Conservation (phyloP, 768 basidiomycete species). For the Pleurotus giganteus region DNA sequence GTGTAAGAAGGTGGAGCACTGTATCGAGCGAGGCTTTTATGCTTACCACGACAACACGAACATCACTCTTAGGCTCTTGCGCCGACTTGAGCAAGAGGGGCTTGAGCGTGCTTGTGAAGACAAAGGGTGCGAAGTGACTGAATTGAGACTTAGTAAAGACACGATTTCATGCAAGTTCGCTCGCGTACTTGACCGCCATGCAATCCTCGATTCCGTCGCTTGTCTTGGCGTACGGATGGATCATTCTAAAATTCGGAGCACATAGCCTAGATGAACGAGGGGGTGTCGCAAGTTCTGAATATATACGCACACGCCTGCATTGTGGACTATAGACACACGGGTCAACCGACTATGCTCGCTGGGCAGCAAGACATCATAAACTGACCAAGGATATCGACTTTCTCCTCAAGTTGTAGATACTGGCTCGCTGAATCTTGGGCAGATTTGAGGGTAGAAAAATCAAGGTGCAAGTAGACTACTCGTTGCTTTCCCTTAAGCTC, state of each 20-base stretch:
- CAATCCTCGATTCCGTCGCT: slow-evolving; percentile 13
- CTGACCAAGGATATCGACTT: slow-evolving; percentile 11
- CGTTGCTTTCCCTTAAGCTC: slow-evolving; percentile 28
- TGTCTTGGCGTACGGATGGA: slow-evolving; percentile 13
- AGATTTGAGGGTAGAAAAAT: slow-evolving; percentile 28
- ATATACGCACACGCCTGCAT: slow-evolving; percentile 2
- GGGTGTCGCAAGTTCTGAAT: background rate
- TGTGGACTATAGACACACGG: background rate
- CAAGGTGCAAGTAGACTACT: slow-evolving; percentile 30
- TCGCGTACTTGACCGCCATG: slow-evolving; percentile 12
- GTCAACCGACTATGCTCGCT: background rate
- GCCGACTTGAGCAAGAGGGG: slow-evolving; percentile 12
- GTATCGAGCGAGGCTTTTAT: background rate
- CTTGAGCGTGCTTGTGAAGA: slow-evolving; percentile 11
- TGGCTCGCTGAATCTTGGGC: slow-evolving; percentile 27
- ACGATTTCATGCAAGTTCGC: background rate
- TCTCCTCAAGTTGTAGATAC: slow-evolving; percentile 16
- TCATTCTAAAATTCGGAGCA: slow-evolving; percentile 6
- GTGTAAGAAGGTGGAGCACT: background rate
- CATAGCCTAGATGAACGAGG: background rate
- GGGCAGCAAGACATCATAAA: background rate
- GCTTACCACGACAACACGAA: slow-evolving; percentile 12
- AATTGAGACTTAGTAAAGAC: background rate
- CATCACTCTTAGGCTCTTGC: slow-evolving; percentile 6
- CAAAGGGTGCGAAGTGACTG: slow-evolving; percentile 14